Base-by-base conservation (phyloP, 768 basidiomycete genomes). In the Calocera cornea region DNA sequence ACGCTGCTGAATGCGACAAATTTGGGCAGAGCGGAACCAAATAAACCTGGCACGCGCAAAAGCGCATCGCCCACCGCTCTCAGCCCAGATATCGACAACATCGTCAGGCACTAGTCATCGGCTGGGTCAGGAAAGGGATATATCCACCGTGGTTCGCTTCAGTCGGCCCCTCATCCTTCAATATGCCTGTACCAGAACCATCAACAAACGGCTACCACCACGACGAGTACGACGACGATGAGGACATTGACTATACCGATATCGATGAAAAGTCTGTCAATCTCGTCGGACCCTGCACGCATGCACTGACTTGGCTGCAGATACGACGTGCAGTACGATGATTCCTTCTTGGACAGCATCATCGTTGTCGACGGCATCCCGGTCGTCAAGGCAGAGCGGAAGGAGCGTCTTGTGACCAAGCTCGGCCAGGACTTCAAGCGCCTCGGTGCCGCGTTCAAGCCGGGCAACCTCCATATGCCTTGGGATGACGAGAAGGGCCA, bases 291-390 rank as follows among this genome's bases (percentile, higher is more conserved):
- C 65, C 27, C 54, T 40, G 10, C 27, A 22, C 41, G 64, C 49
- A 41, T 14, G 31, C 34, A 67, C 67, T 33, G 70, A 72, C 44
- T 67, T 54, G 64, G 24, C 38, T n/a, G 8, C 75, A 97, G 94
- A 81, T 95, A 93, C 79, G 83, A 87, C 71, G 87, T 95, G 72
- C 80, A 90, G 67, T 85, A 86, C 70, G 89, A 92, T 72, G 87
- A 92, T 71, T 84, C 90, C 41, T 84, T 97, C 73, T 60, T 60
- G 31, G 97, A 98, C 80, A 91, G 90, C 74, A 85, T 92, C 67
- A 78, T 99, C 65, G 89, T 98, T 65, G 86, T 98, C 68, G 97
- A 98, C 76, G 92, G 93, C 64, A 83, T 95, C 24, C 97, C 95
- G 11, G 76, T 92, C 68, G 91, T 97, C 75, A 93, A 97, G 74